These are phyloP conservation scores for Kwoniella dendrophila DNA, from an alignment of 768 basidiomycete genomes.

Conservation along the genomic window DNA sequence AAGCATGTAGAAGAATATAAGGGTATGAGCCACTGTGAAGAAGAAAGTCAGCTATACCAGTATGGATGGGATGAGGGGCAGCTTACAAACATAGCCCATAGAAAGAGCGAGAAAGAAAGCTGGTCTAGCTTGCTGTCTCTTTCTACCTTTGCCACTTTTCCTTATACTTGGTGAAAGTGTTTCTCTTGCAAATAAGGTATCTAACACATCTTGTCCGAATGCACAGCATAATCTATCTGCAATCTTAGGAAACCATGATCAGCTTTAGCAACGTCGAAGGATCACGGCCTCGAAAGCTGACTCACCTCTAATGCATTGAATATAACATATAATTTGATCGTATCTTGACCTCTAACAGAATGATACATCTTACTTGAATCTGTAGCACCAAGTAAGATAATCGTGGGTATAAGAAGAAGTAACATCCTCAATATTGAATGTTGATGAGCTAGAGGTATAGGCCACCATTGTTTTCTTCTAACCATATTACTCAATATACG, in stretches of 20 bases:
- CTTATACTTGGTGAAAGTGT: conserved; percentile 66
- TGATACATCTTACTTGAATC: conserved; percentile 99
- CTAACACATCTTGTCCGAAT: conserved; percentile 95
- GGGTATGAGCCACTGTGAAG: conserved; percentile 75
- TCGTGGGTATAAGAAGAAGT: conserved; percentile 72
- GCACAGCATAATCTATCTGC: conserved; percentile 91
- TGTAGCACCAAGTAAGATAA: conserved; percentile 76
- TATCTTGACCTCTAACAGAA: conserved; percentile 94
- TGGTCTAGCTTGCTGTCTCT: conserved; percentile 65
- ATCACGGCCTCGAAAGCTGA: conserved; percentile 11
- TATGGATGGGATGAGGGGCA: too few relatives aligned
- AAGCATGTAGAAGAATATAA: conserved; percentile 96
- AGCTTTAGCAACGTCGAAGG: background rate
- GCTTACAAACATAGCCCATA: conserved; percentile 76
- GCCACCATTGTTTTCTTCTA: conserved; percentile 63
- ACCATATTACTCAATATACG: conserved; percentile 47
- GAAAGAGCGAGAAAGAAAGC: conserved; percentile 81
- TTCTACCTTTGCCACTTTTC: conserved; percentile 60
- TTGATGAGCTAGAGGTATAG: conserved; percentile 62
- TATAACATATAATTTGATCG: conserved; percentile 97
- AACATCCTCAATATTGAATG: conserved; percentile 84
- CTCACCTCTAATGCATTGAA: conserved; percentile 96
- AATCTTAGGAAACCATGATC: conserved; percentile 63
- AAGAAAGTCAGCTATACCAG: conserved; percentile 1
- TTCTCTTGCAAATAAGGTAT: conserved; percentile 91